phyloP scores from a whole-genome alignment of 2,329 filamentous ascomycete genomes.

The Xylaria multiplex region DNA sequence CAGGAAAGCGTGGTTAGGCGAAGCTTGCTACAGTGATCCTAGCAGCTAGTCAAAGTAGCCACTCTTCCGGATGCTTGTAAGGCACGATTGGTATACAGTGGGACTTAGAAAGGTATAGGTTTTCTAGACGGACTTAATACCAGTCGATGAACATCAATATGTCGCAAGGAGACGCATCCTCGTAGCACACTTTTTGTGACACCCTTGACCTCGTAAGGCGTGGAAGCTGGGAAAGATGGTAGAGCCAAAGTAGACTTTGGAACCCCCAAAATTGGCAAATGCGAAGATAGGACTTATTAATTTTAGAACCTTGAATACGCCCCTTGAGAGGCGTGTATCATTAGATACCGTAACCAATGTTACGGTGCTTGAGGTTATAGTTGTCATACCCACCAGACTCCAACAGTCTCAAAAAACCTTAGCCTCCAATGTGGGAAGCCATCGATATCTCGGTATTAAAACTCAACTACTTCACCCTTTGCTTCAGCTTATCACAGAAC shows the following conservation, averaged over 20 bases:
- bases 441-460: too few relatives aligned
- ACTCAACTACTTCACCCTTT: too few relatives aligned
- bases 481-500: too few relatives aligned
- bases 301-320: neutral
- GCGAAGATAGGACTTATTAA: conserved; percentile 34
- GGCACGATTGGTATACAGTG: conserved; percentile 16
- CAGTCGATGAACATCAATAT: conserved; percentile 35
- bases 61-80: neutral
- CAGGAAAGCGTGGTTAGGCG: conserved; percentile 16
- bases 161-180: conserved; percentile 29
- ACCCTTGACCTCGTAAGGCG: neutral
- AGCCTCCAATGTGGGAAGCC: too few relatives aligned
- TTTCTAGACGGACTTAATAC: neutral
- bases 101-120: conserved; percentile 15
- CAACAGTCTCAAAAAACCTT: too few relatives aligned
- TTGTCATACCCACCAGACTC: conserved; percentile 1
- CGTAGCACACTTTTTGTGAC: conserved; percentile 10
- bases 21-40: conserved; percentile 28
- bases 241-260: conserved; percentile 25
- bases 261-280: conserved; percentile 30
- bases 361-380: conserved; percentile 18
- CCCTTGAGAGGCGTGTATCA: conserved; percentile 3
- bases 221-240: conserved; percentile 27
- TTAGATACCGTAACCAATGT: conserved; percentile 31
- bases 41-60: conserved; percentile 28